Conservation (phyloP, 116 monocot species). For the Iris pallida region DNA sequence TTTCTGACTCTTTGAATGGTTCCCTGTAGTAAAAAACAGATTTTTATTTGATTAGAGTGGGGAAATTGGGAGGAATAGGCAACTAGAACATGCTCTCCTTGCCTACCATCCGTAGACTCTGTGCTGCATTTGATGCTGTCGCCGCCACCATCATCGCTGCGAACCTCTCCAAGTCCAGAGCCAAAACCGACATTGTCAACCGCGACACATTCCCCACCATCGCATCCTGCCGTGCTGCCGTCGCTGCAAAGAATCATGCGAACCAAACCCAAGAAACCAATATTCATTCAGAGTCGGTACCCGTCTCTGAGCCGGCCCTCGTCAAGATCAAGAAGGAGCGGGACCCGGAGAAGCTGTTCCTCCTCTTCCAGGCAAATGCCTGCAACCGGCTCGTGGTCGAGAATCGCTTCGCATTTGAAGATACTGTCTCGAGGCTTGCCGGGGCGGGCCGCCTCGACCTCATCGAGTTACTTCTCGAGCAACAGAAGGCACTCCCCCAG, state of each 20-base stretch:
- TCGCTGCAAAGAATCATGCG: slow-evolving; percentile 4
- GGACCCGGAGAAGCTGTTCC: slow-evolving; percentile 70
- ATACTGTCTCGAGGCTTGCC: slow-evolving; percentile 44
- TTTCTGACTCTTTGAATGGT: no score
- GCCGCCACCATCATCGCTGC: slow-evolving; percentile 64
- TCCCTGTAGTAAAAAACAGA: no score
- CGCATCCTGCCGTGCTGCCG: slow-evolving; percentile 32
- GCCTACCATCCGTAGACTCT: slow-evolving; percentile 46
- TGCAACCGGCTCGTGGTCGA: slow-evolving; percentile 67
- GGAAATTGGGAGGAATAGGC: background rate
- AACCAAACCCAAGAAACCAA: no score
- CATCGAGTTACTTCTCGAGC: slow-evolving; percentile 53
- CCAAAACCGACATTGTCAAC: slow-evolving; percentile 26
- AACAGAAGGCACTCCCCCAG: slow-evolving; percentile 69
- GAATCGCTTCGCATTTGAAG: slow-evolving; percentile 69
- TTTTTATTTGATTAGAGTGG: no score
- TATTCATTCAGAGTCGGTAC: background rate
- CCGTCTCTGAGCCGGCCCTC: slow-evolving; percentile 48
- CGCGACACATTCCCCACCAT: slow-evolving; percentile 45
- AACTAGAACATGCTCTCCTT: slow-evolving; percentile 48
- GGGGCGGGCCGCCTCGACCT: slow-evolving; percentile 50
- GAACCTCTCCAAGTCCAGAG: slow-evolving; percentile 31
- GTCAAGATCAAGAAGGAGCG: slow-evolving; percentile 62
- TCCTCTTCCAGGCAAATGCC: slow-evolving; percentile 61
- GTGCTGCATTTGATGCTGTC: slow-evolving; percentile 66